Percentiles rank a stretch among this genome's conserved stretches.
These are phyloP conservation scores for Kodamaea ohmeri DNA, from an alignment of 1,139 yeast species.

Conservation along the genomic window DNA sequence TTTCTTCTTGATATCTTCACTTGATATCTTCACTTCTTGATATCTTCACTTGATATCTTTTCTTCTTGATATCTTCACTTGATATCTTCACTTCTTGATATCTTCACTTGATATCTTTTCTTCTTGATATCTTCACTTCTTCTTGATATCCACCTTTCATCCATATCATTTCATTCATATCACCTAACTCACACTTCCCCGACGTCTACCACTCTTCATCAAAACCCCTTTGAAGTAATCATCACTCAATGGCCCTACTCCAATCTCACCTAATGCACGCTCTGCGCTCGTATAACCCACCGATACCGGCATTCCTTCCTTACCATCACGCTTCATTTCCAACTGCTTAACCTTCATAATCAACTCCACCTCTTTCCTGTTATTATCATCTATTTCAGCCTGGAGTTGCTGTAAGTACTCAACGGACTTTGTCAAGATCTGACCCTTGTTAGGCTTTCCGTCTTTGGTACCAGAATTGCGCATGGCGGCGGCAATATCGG, in stretches of 20 bases:
- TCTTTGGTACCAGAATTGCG: constrained; percentile 71
- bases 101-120: too few species aligned
- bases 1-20: too few species aligned
- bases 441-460: constrained; percentile 93
- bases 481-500: constrained; percentile 31
- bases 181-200: constrained; percentile 6
- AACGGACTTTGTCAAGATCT: constrained; percentile 77
- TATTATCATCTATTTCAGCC: constrained; percentile 70
- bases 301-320: constrained; percentile 38
- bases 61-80: too few species aligned
- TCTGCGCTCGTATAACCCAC: constrained; percentile 79
- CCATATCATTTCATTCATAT: not conserved
- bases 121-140: too few species aligned
- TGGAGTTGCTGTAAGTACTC: constrained; percentile 79
- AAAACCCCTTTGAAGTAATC: constrained; percentile 41
- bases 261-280: constrained; percentile 68
- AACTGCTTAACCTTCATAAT: constrained; percentile 58
- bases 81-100: too few species aligned
- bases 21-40: too few species aligned
- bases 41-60: too few species aligned
- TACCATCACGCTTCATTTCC: constrained; percentile 31
- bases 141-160: not conserved
- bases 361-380: constrained; percentile 74
- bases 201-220: constrained; percentile 25
- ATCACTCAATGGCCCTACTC: constrained; percentile 74